These are phyloP conservation scores for Hymenoscyphus repandus DNA, from an alignment of 2,329 filamentous ascomycete genomes.

Conservation along the genomic window DNA sequence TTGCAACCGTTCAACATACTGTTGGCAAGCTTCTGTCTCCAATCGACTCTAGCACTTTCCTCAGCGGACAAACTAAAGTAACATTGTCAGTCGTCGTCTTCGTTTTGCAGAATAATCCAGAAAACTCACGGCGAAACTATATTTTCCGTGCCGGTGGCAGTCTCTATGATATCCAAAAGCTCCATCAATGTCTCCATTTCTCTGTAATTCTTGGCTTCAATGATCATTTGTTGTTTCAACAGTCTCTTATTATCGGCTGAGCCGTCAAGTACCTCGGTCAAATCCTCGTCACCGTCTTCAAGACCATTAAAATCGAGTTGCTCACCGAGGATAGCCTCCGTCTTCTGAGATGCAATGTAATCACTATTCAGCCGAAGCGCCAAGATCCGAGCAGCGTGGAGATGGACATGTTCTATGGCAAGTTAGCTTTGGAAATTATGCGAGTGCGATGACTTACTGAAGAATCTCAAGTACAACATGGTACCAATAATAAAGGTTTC, in stretches of 20 bases:
- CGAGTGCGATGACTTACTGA: slow-evolving; percentile 55
- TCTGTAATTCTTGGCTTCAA: slow-evolving; percentile 56
- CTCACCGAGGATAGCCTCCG: slow-evolving; percentile 36
- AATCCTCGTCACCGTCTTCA: slow-evolving; percentile 27
- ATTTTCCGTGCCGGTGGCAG: slow-evolving; percentile 39
- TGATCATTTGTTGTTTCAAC: slow-evolving; percentile 35
- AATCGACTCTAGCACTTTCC: too few relatives aligned
- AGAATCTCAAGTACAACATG: slow-evolving; percentile 75
- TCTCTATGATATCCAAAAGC: slow-evolving; percentile 63
- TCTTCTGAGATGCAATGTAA: slow-evolving; percentile 31
- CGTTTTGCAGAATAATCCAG: background rate
- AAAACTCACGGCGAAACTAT: slow-evolving; percentile 22
- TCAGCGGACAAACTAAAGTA: slow-evolving; percentile 2
- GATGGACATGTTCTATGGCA: slow-evolving; percentile 35
- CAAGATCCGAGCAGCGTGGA: slow-evolving; percentile 51
- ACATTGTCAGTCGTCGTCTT: background rate
- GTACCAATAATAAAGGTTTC: slow-evolving; percentile 64
- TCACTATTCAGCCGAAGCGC: slow-evolving; percentile 45
- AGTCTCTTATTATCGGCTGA: slow-evolving; percentile 32
- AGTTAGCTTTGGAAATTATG: slow-evolving; percentile 15
- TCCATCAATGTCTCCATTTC: slow-evolving; percentile 65
- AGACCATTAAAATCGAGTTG: slow-evolving; percentile 32
- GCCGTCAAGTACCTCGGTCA: slow-evolving; percentile 31
- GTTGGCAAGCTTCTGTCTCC: slow-evolving; percentile 36
- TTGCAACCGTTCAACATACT: slow-evolving; percentile 50